Percentiles rank a stretch among this genome's conserved stretches.
Evolutionary conservation across 2,329 filamentous ascomycete species (phyloP).

Genomic region (Ceratocystis diversiconidia): DNA sequence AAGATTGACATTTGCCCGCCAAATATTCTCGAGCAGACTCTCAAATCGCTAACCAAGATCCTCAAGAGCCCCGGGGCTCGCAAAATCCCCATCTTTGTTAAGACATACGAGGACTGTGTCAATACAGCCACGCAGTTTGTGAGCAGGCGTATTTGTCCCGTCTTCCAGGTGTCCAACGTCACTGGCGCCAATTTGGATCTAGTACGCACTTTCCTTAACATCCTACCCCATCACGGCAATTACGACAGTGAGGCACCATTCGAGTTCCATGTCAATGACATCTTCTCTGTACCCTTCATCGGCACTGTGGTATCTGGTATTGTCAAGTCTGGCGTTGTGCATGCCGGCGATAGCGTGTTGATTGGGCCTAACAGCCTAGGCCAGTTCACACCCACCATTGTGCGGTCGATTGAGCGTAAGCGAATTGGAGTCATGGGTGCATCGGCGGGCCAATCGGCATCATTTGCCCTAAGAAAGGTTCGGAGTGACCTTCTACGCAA

Average conservation of each 20-base stretch:
- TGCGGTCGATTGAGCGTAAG: constrained; percentile 90
- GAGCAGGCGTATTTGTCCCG: constrained; percentile 83
- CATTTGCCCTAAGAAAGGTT: constrained; percentile 77
- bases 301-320: constrained; percentile 94
- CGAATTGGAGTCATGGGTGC: constrained; percentile 76
- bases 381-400: constrained; percentile 72
- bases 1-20: constrained; percentile 98
- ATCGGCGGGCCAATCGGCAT: constrained; percentile 81
- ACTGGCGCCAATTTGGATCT: constrained; percentile 83
- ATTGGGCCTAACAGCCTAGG: constrained; percentile 84
- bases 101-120: constrained; percentile 77
- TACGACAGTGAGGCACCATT: constrained; percentile 81
- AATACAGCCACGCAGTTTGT: constrained; percentile 95
- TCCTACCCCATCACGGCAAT: constrained; percentile 83
- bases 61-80: constrained; percentile 84
- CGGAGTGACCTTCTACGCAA: constrained; percentile 87
- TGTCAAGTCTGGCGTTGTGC: constrained; percentile 73
- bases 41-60: constrained; percentile 81
- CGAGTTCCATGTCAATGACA: constrained; percentile 93
- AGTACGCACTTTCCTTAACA: constrained; percentile 85
- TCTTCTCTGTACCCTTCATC: constrained; percentile 92
- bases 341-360: constrained; percentile 77
- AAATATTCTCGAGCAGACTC: constrained; percentile 85
- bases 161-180: constrained; percentile 97
- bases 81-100: constrained; percentile 94